Percentiles rank a stretch among this genome's conserved stretches.
phyloP scores from a whole-genome alignment of 805 yeast genomes.

The Suhomyces sp. region DNA sequence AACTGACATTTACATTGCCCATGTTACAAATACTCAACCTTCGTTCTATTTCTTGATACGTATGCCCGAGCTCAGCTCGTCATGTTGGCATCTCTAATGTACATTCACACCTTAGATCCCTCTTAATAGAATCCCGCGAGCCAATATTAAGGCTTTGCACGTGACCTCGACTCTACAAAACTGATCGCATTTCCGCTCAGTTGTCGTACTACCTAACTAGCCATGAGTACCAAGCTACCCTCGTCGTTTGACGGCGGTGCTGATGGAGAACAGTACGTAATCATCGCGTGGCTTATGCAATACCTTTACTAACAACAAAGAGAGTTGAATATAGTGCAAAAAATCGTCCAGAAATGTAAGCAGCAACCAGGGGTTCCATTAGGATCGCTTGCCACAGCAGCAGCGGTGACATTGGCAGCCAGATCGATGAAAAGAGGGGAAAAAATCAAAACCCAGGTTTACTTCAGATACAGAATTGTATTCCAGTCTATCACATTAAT shows the following conservation, averaged over 20 bases:
- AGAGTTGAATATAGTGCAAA: conserved; percentile 48
- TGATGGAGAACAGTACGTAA: conserved; percentile 48
- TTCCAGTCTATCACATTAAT: conserved; percentile 80
- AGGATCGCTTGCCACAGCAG: conserved; percentile 74
- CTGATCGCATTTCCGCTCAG: background rate
- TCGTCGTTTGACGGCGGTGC: conserved; percentile 45
- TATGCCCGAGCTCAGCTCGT: background rate
- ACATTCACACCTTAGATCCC: background rate
- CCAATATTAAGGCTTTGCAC: background rate
- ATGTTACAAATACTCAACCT: background rate
- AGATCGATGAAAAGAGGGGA: conserved; percentile 72
- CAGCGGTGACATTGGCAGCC: conserved; percentile 78
- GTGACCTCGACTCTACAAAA: background rate
- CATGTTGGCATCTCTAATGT: background rate
- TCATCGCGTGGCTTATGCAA: background rate
- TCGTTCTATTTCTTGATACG: background rate
- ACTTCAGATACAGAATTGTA: conserved; percentile 87
- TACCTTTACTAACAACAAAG: conserved; percentile 9
- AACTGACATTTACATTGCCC: background rate
- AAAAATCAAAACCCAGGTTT: conserved; percentile 71
- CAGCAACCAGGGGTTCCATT: conserved; percentile 89
- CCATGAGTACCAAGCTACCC: conserved; percentile 27
- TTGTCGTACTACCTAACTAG: background rate
- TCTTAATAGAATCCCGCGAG: background rate
- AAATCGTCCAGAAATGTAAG: conserved; percentile 59